A percentile compares a stretch with the other conserved stretches of the same genome.
phyloP scores from a whole-genome alignment of 495 filamentous ascomycete genomes.

The Talaromyces wortmannii region DNA sequence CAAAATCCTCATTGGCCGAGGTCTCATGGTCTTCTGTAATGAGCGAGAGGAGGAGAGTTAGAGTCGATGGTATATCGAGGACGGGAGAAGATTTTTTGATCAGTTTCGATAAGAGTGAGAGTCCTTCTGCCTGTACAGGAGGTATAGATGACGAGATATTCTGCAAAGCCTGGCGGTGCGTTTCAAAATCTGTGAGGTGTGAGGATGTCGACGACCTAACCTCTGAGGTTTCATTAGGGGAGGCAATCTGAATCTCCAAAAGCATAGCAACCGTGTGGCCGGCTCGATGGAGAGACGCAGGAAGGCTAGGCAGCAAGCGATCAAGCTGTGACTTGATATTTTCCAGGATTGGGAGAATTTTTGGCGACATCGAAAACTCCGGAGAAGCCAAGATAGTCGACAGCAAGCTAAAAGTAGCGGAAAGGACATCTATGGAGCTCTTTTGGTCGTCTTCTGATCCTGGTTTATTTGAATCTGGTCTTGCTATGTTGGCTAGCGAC shows the following conservation, averaged over 20 bases:
- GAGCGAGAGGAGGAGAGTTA: slow-evolving; percentile 59
- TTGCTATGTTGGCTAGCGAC: slow-evolving; percentile 29
- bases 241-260: slow-evolving; percentile 50
- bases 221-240: slow-evolving; percentile 40
- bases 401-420: slow-evolving; percentile 58
- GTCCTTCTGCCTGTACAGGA: slow-evolving; percentile 71
- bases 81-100: slow-evolving; percentile 55
- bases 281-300: slow-evolving; percentile 26
- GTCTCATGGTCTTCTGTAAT: slow-evolving; percentile 45
- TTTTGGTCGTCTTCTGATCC: slow-evolving; percentile 20
- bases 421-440: slow-evolving; percentile 42
- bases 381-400: slow-evolving; percentile 60
- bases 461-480: slow-evolving; percentile 6
- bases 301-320: slow-evolving; percentile 32
- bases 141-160: slow-evolving; percentile 72
- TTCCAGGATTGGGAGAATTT: slow-evolving; percentile 34
- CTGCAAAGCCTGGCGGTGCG: slow-evolving; percentile 61
- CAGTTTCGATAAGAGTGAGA: slow-evolving; percentile 60
- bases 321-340: slow-evolving; percentile 45
- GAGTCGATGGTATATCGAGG: slow-evolving; percentile 62
- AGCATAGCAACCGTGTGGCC: slow-evolving; percentile 48
- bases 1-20: slow-evolving; percentile 56
- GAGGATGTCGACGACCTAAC: slow-evolving; percentile 19
- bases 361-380: slow-evolving; percentile 46
- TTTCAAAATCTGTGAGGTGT: slow-evolving; percentile 59